Base-by-base conservation (phyloP, 805 yeast genomes). In the Sugiyamaella qingdaonensis region DNA sequence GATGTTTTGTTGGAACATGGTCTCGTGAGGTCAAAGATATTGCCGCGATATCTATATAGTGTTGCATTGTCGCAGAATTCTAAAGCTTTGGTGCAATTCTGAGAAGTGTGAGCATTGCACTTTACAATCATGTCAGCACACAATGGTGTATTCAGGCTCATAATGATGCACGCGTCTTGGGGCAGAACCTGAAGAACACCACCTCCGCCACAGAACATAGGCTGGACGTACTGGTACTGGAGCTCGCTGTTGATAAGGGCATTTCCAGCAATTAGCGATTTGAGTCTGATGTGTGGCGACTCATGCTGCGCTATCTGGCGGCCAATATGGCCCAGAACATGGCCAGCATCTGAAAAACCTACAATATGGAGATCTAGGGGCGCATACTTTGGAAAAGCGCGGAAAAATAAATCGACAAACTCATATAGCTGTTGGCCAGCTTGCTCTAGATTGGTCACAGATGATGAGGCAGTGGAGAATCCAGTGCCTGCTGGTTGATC, bases 401-500 rank as follows among this genome's bases (percentile, higher is more conserved):
- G 80, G 78, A 84, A 91, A 73, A 92, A 91, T 59, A 88, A 74
- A 62, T 84, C 84, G 65, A 92, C 74, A 68, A 94, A 90, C 1
- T 89, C 85, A 64, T 82, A 88, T 16, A 89, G 94, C 66, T 92
- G 97, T 64, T 79, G 78, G 39, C 89, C 95, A 32, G 97, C 97
- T 46, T 90, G 83, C 46, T 79, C 82, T 4, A 95, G 84, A 62
- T 80, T 79, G 32, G 84, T 13, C 70, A 34, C 89, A 84, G 39
- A 80, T 76, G 13, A 82, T 77, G 16, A 66, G 65, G 42, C 95
- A 87, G 68, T 86, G 85, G 97, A 89, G 71, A 81, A 91, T 16
- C 98, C 98, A 34, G 88, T 96, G 50, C 88, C 88, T 41, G 91
- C 88, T 4, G 98, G 98, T 70, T 91, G 97, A 68, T 92, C 98